Evolutionary conservation across 192 early-diverging fungal species (phyloP).

Genomic region (Coemansia nantahalensis): DNA sequence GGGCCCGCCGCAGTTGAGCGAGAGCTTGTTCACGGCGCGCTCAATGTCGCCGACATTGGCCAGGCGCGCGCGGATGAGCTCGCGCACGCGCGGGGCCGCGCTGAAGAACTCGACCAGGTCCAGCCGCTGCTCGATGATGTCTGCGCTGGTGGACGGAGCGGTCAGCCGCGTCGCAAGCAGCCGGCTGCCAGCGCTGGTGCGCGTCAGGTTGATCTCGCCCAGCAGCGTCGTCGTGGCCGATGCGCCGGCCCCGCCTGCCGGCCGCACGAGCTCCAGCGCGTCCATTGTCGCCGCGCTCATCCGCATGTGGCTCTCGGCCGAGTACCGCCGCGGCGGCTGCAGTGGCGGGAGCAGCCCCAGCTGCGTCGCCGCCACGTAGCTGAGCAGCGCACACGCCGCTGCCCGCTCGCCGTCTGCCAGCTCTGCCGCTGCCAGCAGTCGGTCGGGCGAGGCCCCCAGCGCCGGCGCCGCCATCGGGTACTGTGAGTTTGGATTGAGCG

Average conservation of each 20-base stretch:
- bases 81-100: conserved; percentile 50
- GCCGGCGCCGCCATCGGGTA: conserved; percentile 23
- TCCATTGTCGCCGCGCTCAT: conserved; percentile 78
- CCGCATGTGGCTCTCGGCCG: conserved; percentile 58
- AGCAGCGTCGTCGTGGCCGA: conserved; percentile 61
- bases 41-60: conserved; percentile 62
- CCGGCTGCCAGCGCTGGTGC: conserved; percentile 75
- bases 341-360: conserved; percentile 61
- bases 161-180: conserved; percentile 68
- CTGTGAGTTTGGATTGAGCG: conserved; percentile 3
- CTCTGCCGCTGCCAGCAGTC: conserved; percentile 37
- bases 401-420: conserved; percentile 27
- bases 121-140: conserved; percentile 66
- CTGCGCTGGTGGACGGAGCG: conserved; percentile 63
- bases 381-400: conserved; percentile 55
- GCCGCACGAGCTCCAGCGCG: conserved; percentile 73
- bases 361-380: conserved; percentile 74
- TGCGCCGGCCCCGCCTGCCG: conserved; percentile 49
- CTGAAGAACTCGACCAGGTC: conserved; percentile 76
- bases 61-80: conserved; percentile 55
- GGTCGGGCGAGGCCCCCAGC: conserved; percentile 18
- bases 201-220: conserved; percentile 70
- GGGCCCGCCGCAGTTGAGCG: conserved; percentile 61
- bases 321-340: conserved; percentile 60
- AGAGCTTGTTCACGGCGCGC: conserved; percentile 67